These are phyloP conservation scores for Singerocomus inundabilis DNA, from an alignment of 1,284 basidiomycete species.

Conservation along the genomic window DNA sequence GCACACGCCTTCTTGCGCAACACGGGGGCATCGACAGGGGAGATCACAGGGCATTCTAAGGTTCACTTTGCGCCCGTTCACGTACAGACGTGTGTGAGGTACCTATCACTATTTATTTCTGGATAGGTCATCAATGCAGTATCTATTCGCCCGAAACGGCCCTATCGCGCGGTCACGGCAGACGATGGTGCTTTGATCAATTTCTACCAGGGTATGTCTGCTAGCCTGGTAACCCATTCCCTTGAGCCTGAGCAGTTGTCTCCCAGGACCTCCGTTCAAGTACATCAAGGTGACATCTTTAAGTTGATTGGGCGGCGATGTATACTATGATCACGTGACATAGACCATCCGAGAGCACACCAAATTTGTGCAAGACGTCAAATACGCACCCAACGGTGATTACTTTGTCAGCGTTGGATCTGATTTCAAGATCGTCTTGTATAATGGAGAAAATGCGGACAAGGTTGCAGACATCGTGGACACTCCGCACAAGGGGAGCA, in stretches of 20 bases:
- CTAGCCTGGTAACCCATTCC: background rate
- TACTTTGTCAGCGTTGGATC: slow-evolving; percentile 90
- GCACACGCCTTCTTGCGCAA: slow-evolving; percentile 89
- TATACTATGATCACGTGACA: background rate
- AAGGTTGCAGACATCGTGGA: slow-evolving; percentile 66
- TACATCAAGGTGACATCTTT: slow-evolving; percentile 85
- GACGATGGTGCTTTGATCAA: slow-evolving; percentile 83
- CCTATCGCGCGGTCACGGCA: slow-evolving; percentile 88
- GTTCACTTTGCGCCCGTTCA: slow-evolving; percentile 39
- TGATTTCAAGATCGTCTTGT: slow-evolving; percentile 88
- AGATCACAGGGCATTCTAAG: slow-evolving; percentile 92
- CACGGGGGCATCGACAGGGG: slow-evolving; percentile 87
- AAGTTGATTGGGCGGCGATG: background rate
- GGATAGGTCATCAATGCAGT: slow-evolving; percentile 82
- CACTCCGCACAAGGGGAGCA: slow-evolving; percentile 68
- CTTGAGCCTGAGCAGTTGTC: background rate
- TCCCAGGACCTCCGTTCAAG: slow-evolving; percentile 80
- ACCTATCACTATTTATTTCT: background rate
- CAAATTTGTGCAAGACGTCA: slow-evolving; percentile 93
- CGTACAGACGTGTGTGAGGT: background rate
- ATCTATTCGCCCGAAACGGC: slow-evolving; percentile 85
- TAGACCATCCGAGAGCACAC: slow-evolving; percentile 88
- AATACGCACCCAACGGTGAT: slow-evolving; percentile 79
- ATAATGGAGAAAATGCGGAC: slow-evolving; percentile 91
- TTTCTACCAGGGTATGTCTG: slow-evolving; percentile 67